Evolutionary conservation across 164 flowering plant genomes (phyloP), one percentile per base, ranked within the genome.

Genomic region (Chimonanthus salicifolius): DNA sequence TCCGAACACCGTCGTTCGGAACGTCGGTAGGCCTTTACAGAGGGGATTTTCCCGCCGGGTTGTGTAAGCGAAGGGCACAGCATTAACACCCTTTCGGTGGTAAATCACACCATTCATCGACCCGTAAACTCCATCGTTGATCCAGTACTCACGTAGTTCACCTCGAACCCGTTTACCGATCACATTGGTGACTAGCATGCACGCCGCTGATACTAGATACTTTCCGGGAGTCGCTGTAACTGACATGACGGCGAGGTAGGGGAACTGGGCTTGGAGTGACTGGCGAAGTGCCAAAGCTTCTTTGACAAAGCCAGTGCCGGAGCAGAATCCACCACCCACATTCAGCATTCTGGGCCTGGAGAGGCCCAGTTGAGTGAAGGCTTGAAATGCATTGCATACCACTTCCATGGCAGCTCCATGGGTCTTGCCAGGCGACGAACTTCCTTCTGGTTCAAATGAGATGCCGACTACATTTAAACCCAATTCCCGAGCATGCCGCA

Each of bases 61-160:
- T 20, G 3, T 33, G 20, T 49, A 69, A 18, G 72, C 72, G 0
- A 74, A 62, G 2, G 77, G 72, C 68, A 21, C 4, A 0, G 68
- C 74, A 4, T 49, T 4, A 43, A 75, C 18, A 3, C 51, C 15
- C 20, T 8, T 10, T 2, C n/a, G 4, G 7, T 66, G 58, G 45
- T 67, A 66, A 3, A 67, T 21, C 43, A 72, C 20, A 4, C 18
- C 58, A 6, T 71, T 67, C 60, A 72, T 66, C 3, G 71, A 67
- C 11, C 78, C 78, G 20, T 72, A 76, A 0, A 60, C 43, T 4
- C 78, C 78, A 44, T 76, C 78, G 18, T 76, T 68, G 66, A 76
- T 67, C 78, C 78, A 67, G 21, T 76, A 76, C 62, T 76, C 75
- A 2, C 60, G 49, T 16, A 7, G 5, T 2, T 21, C 63, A 3